Percentiles rank a stretch among this genome's conserved stretches.
Conservation (phyloP, 176 grass and related monocot genomes). For the maize (Zea mays) region DNA sequence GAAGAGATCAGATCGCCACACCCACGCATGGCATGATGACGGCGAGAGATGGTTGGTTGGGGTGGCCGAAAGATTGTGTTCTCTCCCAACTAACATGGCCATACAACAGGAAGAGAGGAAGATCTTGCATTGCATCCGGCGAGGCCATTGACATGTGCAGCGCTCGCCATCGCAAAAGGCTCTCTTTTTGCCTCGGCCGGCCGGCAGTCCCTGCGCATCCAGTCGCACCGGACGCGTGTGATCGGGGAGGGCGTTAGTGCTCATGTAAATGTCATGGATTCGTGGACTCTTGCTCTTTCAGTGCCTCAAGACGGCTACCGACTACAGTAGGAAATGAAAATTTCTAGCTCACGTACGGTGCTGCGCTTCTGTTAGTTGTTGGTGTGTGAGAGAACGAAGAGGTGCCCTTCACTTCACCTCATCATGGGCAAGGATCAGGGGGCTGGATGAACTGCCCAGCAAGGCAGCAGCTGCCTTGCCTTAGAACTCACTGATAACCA, state of each 20-base stretch:
- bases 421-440: constrained; percentile 28
- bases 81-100: constrained; percentile 27
- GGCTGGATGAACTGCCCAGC: constrained; percentile 13
- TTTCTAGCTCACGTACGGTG: neutral
- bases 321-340: neutral
- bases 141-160: constrained; percentile 26
- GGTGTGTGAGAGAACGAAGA: neutral
- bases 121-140: neutral
- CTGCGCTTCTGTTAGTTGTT: neutral
- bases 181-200: constrained; percentile 16
- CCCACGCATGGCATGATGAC: neutral
- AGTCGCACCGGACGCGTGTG: constrained; percentile 46
- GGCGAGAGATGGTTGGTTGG: neutral
- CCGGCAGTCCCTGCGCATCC: constrained; percentile 17
- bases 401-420: constrained; percentile 39
- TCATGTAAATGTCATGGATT: constrained; percentile 45
- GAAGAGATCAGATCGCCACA: constrained; percentile 18
- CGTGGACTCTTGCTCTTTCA: constrained; percentile 10
- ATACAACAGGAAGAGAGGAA: constrained; percentile 18
- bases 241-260: constrained; percentile 46
- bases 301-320: constrained; percentile 21
- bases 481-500: constrained; percentile 36
- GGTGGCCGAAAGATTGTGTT: constrained; percentile 45
- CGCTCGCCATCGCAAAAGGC: constrained; percentile 5
- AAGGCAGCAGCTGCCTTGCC: constrained; percentile 34